phyloP scores from a whole-genome alignment of 2,329 filamentous ascomycete genomes.

The Beauveria sp. region DNA sequence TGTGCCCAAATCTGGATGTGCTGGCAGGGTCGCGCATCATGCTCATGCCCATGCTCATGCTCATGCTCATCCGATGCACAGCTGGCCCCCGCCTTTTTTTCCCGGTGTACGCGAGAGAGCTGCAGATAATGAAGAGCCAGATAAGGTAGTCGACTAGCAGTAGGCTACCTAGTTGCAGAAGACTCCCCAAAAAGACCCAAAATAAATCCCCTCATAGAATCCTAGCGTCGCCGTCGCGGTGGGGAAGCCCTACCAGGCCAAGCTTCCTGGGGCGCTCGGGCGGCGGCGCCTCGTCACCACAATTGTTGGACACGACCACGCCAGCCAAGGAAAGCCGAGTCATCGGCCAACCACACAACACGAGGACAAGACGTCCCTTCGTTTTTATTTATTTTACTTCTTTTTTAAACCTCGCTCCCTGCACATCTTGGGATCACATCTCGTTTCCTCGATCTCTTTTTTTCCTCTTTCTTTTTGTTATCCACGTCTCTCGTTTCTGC shows the following conservation, averaged over 20 bases:
- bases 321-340: neutral
- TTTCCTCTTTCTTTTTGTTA: neutral
- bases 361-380: neutral
- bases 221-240: neutral
- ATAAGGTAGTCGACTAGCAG: too few species aligned
- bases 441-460: neutral
- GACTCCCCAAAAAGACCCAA: neutral
- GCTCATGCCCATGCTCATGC: neutral
- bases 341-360: slow-evolving; percentile 8
- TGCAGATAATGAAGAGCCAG: neutral
- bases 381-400: neutral
- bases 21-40: neutral
- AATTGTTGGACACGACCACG: slow-evolving; percentile 1
- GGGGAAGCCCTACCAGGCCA: neutral
- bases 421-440: neutral
- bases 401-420: neutral
- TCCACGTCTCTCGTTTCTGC: slow-evolving; percentile 1
- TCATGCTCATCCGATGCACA: neutral
- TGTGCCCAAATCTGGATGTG: neutral
- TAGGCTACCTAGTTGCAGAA: too few species aligned
- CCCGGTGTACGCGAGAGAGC: neutral
- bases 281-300: neutral
- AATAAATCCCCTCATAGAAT: neutral
- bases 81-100: neutral
- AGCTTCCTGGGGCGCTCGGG: neutral